Evolutionary conservation across 371 early-diverging fungal genomes (phyloP).

Genomic region (Blyttiomyces sp.): DNA sequence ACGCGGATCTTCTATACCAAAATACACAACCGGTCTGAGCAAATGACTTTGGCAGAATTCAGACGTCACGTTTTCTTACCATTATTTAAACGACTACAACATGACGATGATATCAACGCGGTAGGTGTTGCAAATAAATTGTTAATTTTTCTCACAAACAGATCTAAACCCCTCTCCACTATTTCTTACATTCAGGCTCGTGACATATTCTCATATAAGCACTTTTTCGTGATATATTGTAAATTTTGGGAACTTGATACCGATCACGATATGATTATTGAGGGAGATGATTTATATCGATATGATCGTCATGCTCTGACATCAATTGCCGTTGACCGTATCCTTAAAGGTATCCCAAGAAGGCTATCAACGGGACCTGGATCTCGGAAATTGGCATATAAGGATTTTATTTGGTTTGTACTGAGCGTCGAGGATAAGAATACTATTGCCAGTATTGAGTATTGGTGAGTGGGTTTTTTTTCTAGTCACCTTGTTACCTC

Average conservation of each 20-base stretch:
- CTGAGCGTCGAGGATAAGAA: conserved; percentile 85
- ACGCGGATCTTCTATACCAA: conserved; percentile 77
- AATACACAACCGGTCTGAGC: conserved; percentile 62
- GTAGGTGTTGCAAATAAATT: conserved; percentile 35
- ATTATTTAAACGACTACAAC: conserved; percentile 61
- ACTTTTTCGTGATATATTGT: conserved; percentile 94
- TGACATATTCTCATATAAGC: conserved; percentile 87
- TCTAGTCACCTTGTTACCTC: neutral
- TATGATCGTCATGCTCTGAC: conserved; percentile 31
- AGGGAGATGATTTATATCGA: conserved; percentile 13
- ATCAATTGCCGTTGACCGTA: conserved; percentile 2
- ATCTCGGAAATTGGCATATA: conserved; percentile 25
- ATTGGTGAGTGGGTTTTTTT: conserved; percentile 56
- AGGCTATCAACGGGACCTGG: conserved; percentile 19
- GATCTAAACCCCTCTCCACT: neutral
- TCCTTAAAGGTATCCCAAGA: conserved; percentile 11
- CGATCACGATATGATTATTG: conserved; percentile 40
- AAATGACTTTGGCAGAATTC: conserved; percentile 73
- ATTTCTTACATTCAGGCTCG: conserved; percentile 38
- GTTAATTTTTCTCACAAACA: neutral
- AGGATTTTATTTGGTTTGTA: conserved; percentile 70
- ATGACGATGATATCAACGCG: conserved; percentile 67
- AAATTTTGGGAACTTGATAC: conserved; percentile 83
- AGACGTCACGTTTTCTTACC: conserved; percentile 54
- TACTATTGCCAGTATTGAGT: conserved; percentile 74